A percentile compares a stretch with the other conserved stretches of the same genome.
These are phyloP conservation scores for Entamoeba invadens DNA, from an alignment of 208 protist species.

Conservation along the genomic window DNA sequence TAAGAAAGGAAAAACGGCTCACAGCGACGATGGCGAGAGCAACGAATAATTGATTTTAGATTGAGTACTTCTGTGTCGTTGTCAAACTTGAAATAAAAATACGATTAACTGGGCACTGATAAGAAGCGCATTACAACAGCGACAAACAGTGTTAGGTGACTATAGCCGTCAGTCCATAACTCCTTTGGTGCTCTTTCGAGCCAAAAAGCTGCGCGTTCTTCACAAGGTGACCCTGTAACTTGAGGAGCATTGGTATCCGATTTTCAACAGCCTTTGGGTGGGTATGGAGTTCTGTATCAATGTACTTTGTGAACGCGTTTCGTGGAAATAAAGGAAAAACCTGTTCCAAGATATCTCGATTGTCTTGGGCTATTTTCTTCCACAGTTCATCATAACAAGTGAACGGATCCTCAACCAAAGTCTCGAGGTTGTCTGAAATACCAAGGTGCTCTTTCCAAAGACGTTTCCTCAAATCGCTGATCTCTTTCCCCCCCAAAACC, in stretches of 20 bases:
- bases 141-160: too few species aligned
- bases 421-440: background rate
- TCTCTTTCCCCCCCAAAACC: background rate
- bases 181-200: background rate
- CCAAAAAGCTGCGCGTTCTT: background rate
- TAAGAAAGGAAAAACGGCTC: too few species aligned
- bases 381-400: background rate
- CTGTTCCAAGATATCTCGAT: background rate
- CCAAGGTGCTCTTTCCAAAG: background rate
- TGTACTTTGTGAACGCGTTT: background rate
- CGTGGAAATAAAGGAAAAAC: background rate
- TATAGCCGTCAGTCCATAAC: background rate
- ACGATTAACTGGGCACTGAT: too few species aligned
- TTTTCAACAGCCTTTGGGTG: background rate
- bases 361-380: background rate
- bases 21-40: too few species aligned
- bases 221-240: background rate
- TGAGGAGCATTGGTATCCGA: background rate
- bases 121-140: too few species aligned
- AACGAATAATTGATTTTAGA: too few species aligned
- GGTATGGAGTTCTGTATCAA: background rate
- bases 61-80: too few species aligned
- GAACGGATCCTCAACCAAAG: background rate
- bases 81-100: too few species aligned
- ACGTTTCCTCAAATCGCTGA: background rate